A percentile compares a stretch with the other conserved stretches of the same genome.
phyloP scores from a whole-genome alignment of 495 filamentous ascomycete genomes.

The Hypoxylon fragiforme region DNA sequence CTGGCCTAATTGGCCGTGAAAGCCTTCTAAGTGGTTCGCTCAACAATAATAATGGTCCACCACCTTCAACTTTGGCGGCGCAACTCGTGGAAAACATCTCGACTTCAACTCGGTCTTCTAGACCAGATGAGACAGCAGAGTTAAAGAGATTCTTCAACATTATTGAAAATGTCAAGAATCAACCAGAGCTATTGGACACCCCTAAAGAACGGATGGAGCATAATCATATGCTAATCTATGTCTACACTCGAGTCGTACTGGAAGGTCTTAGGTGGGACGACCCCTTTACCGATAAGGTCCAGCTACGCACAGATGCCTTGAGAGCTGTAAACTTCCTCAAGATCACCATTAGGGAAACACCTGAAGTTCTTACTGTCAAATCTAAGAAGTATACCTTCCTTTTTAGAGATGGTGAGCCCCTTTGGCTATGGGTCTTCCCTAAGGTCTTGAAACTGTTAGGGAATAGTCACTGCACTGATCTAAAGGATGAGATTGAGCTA shows the following conservation, averaged over 20 bases:
- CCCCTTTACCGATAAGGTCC: conserved; percentile 57
- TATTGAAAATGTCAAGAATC: conserved; percentile 47
- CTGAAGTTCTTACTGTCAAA: conserved; percentile 64
- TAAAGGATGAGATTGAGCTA: conserved; percentile 52
- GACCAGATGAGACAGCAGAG: conserved; percentile 48
- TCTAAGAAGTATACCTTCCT: conserved; percentile 42
- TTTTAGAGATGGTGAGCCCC: conserved; percentile 60
- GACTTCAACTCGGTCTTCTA: conserved; percentile 41
- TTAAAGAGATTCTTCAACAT: conserved; percentile 45
- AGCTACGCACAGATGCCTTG: conserved; percentile 66
- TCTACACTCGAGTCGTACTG: conserved; percentile 80
- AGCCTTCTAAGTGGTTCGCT: conserved; percentile 19
- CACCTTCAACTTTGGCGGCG: conserved; percentile 70
- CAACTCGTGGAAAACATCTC: conserved; percentile 64
- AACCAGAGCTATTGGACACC: conserved; percentile 46
- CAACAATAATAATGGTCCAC: conserved; percentile 41
- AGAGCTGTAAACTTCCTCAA: conserved; percentile 66
- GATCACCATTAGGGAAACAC: conserved; percentile 71
- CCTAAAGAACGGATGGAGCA: conserved; percentile 68
- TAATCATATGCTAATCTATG: conserved; percentile 80
- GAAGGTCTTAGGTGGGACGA: conserved; percentile 64
- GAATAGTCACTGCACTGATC: conserved; percentile 42
- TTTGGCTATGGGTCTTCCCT: conserved; percentile 80
- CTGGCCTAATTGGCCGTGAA: conserved; percentile 26
- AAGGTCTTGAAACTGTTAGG: conserved; percentile 62